Evolutionary conservation across 1,139 yeast species (phyloP), one percentile per base, ranked within the genome.

Genomic region (Yamadazyma membranifaciens): DNA sequence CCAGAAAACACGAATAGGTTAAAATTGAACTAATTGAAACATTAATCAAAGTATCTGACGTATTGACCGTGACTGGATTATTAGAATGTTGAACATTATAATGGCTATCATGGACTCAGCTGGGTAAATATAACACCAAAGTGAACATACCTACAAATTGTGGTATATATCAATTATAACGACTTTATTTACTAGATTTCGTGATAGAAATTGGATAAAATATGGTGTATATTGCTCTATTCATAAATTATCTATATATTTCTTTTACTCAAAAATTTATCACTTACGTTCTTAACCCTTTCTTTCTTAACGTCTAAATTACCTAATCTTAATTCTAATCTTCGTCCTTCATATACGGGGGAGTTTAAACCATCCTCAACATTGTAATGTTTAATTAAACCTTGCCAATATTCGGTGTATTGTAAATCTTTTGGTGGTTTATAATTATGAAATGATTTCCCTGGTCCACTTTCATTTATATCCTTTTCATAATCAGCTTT

Each of bases 61-160:
- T 83, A 52, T 79, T 80, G 13, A 83, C 83, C 10, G 81, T 76
- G 0, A 83, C 74, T 33, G 78, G 80, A 38, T 65, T 67, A 49
- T 66, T 63, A 36, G 77, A 65, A 48, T 65, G 75, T 47, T 67
- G 62, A 78, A 78, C 0, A 81, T 80, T 9, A 78, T 75, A 9
- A 80, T 69, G 6, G 81, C 73, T 17, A 63, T 54, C 31, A 72
- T 56, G 6, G 77, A 79, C 24, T n/a, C n/a, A n/a, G n/a, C n/a
- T n/a, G n/a, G n/a, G n/a, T n/a, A n/a, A n/a, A n/a, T n/a, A n/a
- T n/a, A n/a, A n/a, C n/a, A n/a, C n/a, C n/a, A n/a, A n/a, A n/a
- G n/a, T n/a, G n/a, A n/a, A n/a, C n/a, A n/a, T n/a, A n/a, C n/a
- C n/a, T n/a, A n/a, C n/a, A n/a, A n/a, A n/a, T n/a, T n/a, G n/a